These are phyloP conservation scores for Rutidosis leptorrhynchoides DNA, from an alignment of 129 eudicot species.

Conservation along the genomic window DNA sequence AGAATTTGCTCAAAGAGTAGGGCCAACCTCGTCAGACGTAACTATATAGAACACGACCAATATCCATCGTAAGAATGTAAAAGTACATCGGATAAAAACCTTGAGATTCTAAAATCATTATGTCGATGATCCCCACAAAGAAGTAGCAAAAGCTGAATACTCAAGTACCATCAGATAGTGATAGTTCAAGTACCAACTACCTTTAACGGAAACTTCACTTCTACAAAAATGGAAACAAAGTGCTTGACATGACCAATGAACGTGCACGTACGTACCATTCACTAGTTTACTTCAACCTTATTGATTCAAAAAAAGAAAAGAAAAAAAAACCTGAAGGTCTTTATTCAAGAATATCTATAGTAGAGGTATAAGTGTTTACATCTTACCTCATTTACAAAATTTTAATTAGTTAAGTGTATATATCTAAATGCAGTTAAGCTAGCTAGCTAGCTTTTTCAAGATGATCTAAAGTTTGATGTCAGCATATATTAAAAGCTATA, in stretches of 20 bases:
- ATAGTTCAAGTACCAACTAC: constrained; percentile 11
- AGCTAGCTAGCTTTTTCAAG: too few species aligned
- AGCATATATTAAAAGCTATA: too few species aligned
- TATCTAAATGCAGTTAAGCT: too few species aligned
- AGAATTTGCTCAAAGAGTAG: not conserved
- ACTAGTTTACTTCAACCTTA: not conserved
- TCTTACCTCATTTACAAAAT: too few species aligned
- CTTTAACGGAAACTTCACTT: not conserved
- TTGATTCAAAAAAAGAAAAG: too few species aligned
- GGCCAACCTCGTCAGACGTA: not conserved
- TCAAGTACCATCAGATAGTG: constrained; percentile 2
- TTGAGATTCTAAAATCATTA: not conserved
- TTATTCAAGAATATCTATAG: too few species aligned
- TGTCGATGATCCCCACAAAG: not conserved
- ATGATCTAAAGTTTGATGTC: too few species aligned
- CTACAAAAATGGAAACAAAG: not conserved
- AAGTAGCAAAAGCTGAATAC: not conserved
- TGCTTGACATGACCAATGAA: not conserved
- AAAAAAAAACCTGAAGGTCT: too few species aligned
- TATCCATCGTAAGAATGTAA: not conserved
- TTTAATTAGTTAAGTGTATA: too few species aligned
- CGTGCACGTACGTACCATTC: not conserved
- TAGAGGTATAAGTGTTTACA: too few species aligned
- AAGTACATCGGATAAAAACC: not conserved
- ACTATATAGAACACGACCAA: not conserved